Evolutionary conservation across 352 stramenopile species (phyloP).

Genomic region (Thraustochytrium sp.): DNA sequence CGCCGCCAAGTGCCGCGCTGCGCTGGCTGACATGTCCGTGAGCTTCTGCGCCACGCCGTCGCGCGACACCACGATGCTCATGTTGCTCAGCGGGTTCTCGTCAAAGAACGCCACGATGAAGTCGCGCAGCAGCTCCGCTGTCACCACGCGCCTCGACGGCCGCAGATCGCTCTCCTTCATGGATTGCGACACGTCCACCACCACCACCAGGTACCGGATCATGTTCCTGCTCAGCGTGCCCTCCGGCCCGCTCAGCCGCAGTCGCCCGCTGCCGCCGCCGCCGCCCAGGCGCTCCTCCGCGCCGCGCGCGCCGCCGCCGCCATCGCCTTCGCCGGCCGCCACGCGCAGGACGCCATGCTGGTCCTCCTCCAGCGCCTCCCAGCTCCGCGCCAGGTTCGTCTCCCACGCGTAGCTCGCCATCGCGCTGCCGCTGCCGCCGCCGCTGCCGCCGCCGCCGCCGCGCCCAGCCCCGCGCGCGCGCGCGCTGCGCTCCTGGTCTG

Average conservation of each 20-base stretch:
- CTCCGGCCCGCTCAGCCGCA: neutral
- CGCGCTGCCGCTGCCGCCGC: too few species aligned
- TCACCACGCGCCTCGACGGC: constrained; percentile 32
- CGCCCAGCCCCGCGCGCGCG: too few species aligned
- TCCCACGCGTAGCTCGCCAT: constrained; percentile 25
- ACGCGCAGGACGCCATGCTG: constrained; percentile 19
- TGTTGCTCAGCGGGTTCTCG: constrained; percentile 85
- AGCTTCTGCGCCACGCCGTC: constrained; percentile 80
- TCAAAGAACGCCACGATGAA: constrained; percentile 86
- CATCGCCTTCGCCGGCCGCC: neutral
- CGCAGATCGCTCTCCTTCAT: constrained; percentile 43
- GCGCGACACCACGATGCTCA: constrained; percentile 79
- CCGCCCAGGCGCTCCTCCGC: neutral
- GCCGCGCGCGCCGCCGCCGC: neutral
- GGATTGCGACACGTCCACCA: constrained; percentile 46
- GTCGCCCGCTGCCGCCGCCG: neutral
- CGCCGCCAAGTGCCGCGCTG: constrained; percentile 71
- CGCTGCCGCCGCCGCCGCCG: too few species aligned
- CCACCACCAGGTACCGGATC: constrained; percentile 49
- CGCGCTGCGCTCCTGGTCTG: too few species aligned
- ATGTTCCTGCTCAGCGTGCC: constrained; percentile 45
- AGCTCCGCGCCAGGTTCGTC: constrained; percentile 17
- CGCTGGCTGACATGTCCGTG: constrained; percentile 78
- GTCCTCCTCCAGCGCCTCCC: constrained; percentile 29
- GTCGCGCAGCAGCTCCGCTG: constrained; percentile 42